Evolutionary conservation across 2,329 filamentous ascomycete genomes (phyloP).

Genomic region (Escovopsis weberi): DNA sequence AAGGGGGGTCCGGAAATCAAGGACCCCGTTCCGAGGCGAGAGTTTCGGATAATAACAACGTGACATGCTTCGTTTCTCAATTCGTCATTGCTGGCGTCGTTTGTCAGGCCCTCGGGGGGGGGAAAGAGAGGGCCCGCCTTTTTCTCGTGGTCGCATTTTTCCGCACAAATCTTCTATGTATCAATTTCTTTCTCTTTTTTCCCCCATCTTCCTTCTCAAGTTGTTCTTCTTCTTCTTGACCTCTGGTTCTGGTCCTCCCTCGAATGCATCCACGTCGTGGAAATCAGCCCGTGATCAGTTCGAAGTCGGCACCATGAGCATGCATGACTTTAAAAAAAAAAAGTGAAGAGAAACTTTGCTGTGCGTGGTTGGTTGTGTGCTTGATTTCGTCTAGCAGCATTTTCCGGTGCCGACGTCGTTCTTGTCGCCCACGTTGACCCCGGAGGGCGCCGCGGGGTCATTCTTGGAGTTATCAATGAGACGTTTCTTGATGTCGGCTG

Average conservation of each 20-base stretch:
- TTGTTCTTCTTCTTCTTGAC: no score
- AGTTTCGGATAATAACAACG: conserved; percentile 1
- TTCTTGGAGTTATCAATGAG: conserved; percentile 83
- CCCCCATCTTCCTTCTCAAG: no score
- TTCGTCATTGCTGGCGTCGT: conserved; percentile 5
- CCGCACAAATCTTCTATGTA: no score
- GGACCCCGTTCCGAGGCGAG: no score
- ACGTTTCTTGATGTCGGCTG: conserved; percentile 94
- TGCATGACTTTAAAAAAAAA: no score
- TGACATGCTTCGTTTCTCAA: conserved; percentile 5
- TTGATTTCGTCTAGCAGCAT: conserved; percentile 49
- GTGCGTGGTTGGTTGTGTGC: not conserved
- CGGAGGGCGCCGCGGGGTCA: conserved; percentile 43
- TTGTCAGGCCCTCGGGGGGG: no score
- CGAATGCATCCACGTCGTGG: conserved; percentile 3
- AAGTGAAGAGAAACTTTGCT: no score
- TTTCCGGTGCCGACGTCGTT: conserved; percentile 46
- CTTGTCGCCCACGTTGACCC: conserved; percentile 56
- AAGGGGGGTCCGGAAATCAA: conserved; percentile 4
- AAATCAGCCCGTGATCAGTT: conserved; percentile 4
- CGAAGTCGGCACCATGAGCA: not conserved
- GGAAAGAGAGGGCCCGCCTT: no score
- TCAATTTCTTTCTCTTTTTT: no score
- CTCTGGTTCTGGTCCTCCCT: no score
- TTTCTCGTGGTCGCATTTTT: no score